A percentile compares a stretch with the other conserved stretches of the same genome.
phyloP scores from a whole-genome alignment of 2,329 filamentous ascomycete genomes.

The Berkeleyomyces rouxiae region DNA sequence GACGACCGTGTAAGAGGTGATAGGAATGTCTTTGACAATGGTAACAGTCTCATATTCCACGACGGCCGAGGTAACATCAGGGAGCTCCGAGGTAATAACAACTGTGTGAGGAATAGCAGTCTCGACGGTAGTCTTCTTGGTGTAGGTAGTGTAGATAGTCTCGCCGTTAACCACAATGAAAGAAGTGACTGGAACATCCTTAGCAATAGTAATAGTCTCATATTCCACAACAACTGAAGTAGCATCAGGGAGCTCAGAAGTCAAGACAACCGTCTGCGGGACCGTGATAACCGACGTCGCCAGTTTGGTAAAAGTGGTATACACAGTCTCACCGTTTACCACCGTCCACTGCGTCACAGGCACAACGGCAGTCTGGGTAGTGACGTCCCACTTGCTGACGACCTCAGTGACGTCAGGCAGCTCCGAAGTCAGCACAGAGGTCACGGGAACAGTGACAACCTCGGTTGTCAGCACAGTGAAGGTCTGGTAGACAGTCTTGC shows the following conservation, averaged over 20 bases:
- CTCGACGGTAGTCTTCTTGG: not conserved
- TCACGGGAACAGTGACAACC: constrained; percentile 2
- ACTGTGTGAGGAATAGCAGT: not conserved
- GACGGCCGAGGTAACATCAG: not conserved
- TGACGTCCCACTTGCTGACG: not conserved
- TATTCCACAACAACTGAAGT: not conserved
- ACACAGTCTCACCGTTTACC: constrained; percentile 2
- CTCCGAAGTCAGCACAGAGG: not conserved
- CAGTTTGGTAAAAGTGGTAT: constrained; percentile 1
- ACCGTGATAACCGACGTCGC: not conserved
- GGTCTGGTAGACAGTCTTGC: constrained; percentile 4
- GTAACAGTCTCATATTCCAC: constrained; percentile 2
- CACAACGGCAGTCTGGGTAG: not conserved
- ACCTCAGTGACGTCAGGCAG: not conserved
- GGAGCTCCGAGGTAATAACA: not conserved
- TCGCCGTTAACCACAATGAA: constrained; percentile 4
- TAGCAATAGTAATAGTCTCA: not conserved
- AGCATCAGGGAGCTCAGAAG: constrained; percentile 7
- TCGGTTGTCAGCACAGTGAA: not conserved
- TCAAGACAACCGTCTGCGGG: not conserved
- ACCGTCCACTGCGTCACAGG: not conserved
- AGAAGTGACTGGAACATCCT: not conserved
- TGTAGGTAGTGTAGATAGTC: constrained; percentile 9
- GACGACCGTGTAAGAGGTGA: constrained; percentile 1
- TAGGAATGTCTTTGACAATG: not conserved